Base-by-base conservation (phyloP, 106 monocot species). In the Allium fistulosum region DNA sequence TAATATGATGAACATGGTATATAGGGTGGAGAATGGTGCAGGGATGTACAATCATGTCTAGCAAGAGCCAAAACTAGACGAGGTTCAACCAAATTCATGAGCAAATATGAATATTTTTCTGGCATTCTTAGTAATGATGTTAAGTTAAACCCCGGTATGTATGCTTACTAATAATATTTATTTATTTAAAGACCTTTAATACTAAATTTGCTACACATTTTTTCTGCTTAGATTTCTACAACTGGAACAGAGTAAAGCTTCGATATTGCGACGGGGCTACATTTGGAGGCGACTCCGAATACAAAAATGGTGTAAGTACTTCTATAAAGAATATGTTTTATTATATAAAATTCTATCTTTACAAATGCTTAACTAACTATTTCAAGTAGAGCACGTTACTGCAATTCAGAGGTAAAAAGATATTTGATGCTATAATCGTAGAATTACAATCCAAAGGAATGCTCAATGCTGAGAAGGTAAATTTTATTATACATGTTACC, bases 21-120 rank as follows among this genome's bases (percentile, higher is more conserved):
- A 49, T 59, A 90, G 94, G 95, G 95, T 55, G 95, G 95, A 51
- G 95, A 88, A 10, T 95, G 91, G 95, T 91, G 95, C 69, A 74
- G 77, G 18, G 72, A 84, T 55, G 74, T 88, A 59, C 50, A 13
- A 8, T 83, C 91, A 37, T 96, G 95, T 26, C 11, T 71, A 50
- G 81, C 77, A 60, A 53, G 91, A 60, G 71, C 95, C 47, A 71
- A 17, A 10, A 84, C 81, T 0, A 63, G 76, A 62, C 73, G 85
- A 9, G 95, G 95, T 5, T 96, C 95, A 14, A 92, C 85, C 0
- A 63, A 12, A 6, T 76, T 68, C 68, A 96, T 88, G 95, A 80
- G 59, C 67, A 81, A 70, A 66, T 7, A 71, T 10, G 83, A 83
- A 49, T 60, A 72, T 46, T 96, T 96, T 79, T 80, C 81, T 13